A percentile compares a stretch with the other conserved stretches of the same genome.
phyloP scores from a whole-genome alignment of 495 filamentous ascomycete genomes.

The Lindgomyces ingoldianus region DNA sequence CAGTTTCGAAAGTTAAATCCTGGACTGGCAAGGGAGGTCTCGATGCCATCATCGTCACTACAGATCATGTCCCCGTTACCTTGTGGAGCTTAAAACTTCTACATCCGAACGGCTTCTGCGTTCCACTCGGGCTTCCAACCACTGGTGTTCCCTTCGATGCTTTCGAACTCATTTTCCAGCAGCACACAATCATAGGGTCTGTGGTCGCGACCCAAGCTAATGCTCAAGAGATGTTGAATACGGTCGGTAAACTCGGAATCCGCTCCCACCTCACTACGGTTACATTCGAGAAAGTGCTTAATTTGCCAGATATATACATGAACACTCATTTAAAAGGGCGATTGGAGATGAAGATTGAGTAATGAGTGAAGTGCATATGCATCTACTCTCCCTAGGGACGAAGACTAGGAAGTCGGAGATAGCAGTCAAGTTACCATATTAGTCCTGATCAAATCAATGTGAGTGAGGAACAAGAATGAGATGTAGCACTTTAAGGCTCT shows the following conservation, averaged over 20 bases:
- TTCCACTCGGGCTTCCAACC: slow-evolving; percentile 6
- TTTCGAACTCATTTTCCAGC: slow-evolving; percentile 13
- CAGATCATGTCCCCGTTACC: slow-evolving; percentile 5
- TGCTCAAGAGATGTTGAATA: slow-evolving; percentile 12
- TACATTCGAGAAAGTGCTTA: slow-evolving; percentile 1
- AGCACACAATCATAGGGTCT: slow-evolving; percentile 7
- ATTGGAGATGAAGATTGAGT: slow-evolving; percentile 12
- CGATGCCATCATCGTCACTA: slow-evolving; percentile 7
- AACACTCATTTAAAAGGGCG: slow-evolving; percentile 18
- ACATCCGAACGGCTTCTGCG: slow-evolving; percentile 1
- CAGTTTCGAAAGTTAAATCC: slow-evolving; percentile 6
- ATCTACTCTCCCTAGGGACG: background rate
- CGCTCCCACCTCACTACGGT: background rate
- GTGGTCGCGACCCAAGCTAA: slow-evolving; percentile 6
- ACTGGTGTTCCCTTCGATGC: slow-evolving; percentile 8
- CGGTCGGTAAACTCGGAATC: slow-evolving; percentile 1
- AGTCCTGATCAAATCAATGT: too few relatives aligned
- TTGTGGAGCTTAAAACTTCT: slow-evolving; percentile 18
- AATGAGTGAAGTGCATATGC: background rate
- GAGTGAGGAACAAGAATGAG: too few relatives aligned
- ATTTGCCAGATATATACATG: slow-evolving; percentile 18
- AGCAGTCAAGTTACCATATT: too few relatives aligned
- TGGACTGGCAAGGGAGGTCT: slow-evolving; percentile 18
- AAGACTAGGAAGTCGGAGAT: too few relatives aligned
- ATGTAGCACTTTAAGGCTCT: too few relatives aligned